These are phyloP conservation scores for Pharnaceum exiguum DNA, from an alignment of 148 eudicot species.

Conservation along the genomic window DNA sequence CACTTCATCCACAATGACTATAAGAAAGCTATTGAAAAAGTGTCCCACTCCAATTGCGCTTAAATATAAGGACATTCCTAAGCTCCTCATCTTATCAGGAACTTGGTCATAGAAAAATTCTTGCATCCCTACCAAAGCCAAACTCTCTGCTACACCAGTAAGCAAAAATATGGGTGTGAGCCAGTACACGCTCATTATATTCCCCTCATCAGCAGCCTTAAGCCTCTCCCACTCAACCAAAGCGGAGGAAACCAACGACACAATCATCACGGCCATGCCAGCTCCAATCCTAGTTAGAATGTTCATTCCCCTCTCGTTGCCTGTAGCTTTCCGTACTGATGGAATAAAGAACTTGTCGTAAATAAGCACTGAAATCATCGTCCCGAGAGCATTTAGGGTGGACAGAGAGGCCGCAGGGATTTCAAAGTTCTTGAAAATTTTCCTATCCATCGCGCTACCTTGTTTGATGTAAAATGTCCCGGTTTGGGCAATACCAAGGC, in stretches of 20 bases:
- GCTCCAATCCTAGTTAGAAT: constrained; percentile 51
- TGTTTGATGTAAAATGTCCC: constrained; percentile 70
- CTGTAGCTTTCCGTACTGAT: constrained; percentile 33
- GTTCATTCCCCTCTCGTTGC: constrained; percentile 51
- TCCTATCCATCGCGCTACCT: constrained; percentile 34
- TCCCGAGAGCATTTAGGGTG: constrained; percentile 33
- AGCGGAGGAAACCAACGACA: constrained; percentile 40
- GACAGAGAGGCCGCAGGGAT: constrained; percentile 54
- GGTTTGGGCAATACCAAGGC: constrained; percentile 49
- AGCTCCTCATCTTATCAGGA: constrained; percentile 65
- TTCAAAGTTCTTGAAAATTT: constrained; percentile 21
- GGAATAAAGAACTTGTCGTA: constrained; percentile 52
- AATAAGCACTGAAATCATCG: constrained; percentile 30
- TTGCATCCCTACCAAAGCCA: constrained; percentile 60
- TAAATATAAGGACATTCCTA: constrained; percentile 54
- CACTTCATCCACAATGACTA: constrained; percentile 29
- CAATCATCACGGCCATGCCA: constrained; percentile 46
- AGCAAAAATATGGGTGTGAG: constrained; percentile 54
- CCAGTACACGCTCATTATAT: constrained; percentile 47
- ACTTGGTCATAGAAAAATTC: constrained; percentile 75
- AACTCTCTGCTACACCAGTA: constrained; percentile 50
- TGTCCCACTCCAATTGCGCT: constrained; percentile 51
- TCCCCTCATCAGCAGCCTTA: constrained; percentile 11
- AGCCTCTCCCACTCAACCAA: constrained; percentile 43
- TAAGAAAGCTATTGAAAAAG: constrained; percentile 40